Conservation (phyloP, 495 filamentous ascomycete genomes). For the Friedmanniomyces simplex region DNA sequence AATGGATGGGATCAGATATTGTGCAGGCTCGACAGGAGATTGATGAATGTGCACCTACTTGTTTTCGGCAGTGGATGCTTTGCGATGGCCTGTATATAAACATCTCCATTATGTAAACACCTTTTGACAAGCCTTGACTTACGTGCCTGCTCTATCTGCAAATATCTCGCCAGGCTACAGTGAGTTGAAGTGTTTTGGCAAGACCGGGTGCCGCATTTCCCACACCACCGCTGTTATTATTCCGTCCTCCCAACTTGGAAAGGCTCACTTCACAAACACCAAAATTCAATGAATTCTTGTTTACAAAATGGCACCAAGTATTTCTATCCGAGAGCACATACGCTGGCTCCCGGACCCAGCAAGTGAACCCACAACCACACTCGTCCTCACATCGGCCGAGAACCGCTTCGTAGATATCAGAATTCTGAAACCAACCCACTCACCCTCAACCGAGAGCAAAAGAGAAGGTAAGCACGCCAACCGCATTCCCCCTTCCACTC, state of each 20-base stretch:
- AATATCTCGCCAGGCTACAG: neutral
- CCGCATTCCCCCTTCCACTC: neutral
- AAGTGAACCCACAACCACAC: slow-evolving; percentile 16
- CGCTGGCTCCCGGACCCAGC: slow-evolving; percentile 15
- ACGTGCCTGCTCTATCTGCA: too few species aligned
- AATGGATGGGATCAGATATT: too few species aligned
- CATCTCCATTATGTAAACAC: too few species aligned
- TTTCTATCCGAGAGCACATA: slow-evolving; percentile 11
- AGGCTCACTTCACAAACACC: too few species aligned
- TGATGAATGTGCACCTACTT: too few species aligned
- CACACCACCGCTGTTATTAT: too few species aligned
- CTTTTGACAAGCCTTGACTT: too few species aligned
- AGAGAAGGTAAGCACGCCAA: slow-evolving; percentile 3
- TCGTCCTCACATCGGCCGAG: slow-evolving; percentile 38
- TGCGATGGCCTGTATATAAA: neutral
- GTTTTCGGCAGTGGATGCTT: neutral
- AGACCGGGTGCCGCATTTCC: too few species aligned
- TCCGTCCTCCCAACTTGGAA: too few species aligned
- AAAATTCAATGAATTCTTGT: too few species aligned
- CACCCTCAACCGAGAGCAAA: neutral
- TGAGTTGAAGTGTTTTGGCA: neutral
- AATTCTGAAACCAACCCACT: slow-evolving; percentile 20
- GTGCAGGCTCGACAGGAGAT: neutral
- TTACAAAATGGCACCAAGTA: slow-evolving; percentile 11
- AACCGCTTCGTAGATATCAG: slow-evolving; percentile 44